These are phyloP conservation scores for Colletotrichum gloeosporioides DNA, from an alignment of 2,329 filamentous ascomycete genomes.

Conservation along the genomic window DNA sequence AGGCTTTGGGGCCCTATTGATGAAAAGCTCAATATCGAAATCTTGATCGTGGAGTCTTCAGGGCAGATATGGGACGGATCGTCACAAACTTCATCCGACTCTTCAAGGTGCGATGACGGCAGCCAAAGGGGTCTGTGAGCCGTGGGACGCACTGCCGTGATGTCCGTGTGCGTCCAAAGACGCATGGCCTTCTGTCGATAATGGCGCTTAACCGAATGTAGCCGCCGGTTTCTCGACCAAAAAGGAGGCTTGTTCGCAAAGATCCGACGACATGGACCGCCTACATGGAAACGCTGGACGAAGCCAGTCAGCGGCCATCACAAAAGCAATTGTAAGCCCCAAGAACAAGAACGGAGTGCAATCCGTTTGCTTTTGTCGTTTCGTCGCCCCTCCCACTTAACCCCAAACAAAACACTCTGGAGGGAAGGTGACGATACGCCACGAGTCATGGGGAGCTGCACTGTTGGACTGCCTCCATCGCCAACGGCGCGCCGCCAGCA, in stretches of 20 bases:
- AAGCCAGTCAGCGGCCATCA: background rate
- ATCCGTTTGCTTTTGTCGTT: background rate
- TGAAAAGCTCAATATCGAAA: background rate
- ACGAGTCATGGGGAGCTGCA: constrained; percentile 12
- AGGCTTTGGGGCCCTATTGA: background rate
- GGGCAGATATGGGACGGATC: background rate
- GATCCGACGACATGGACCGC: constrained; percentile 15
- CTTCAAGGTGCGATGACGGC: background rate
- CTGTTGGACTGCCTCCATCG: background rate
- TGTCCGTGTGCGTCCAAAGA: constrained; percentile 5
- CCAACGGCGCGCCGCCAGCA: background rate
- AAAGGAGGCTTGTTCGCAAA: constrained; percentile 16
- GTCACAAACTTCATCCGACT: background rate
- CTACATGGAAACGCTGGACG: constrained; percentile 3
- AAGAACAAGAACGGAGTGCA: background rate
- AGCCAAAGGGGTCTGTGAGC: constrained; percentile 1
- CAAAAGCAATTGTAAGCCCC: background rate
- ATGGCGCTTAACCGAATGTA: background rate
- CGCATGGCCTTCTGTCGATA: background rate
- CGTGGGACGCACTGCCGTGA: background rate
- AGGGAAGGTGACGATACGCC: background rate
- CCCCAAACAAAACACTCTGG: background rate
- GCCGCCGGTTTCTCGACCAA: background rate
- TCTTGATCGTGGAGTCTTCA: background rate
- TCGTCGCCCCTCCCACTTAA: background rate